Conservation (phyloP, 2,329 filamentous ascomycete genomes). For the Aspergillus hortae region DNA sequence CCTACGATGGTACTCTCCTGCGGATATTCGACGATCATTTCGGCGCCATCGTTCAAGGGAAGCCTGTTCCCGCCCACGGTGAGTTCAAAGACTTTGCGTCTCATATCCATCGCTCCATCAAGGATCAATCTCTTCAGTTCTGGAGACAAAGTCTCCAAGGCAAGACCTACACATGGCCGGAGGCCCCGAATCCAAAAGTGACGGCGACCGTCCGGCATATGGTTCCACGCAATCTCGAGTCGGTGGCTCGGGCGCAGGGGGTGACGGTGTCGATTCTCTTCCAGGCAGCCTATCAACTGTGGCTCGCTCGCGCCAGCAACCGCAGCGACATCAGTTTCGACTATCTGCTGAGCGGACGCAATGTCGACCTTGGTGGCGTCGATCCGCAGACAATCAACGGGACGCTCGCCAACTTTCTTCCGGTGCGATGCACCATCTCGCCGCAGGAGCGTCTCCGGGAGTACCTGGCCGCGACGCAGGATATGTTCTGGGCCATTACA, state of each 20-base stretch:
- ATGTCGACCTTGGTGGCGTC: conserved; percentile 2
- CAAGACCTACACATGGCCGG: neutral
- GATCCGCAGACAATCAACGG: conserved; percentile 2
- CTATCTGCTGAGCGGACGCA: conserved; percentile 2
- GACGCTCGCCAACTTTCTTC: conserved; percentile 4
- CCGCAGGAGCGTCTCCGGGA: neutral
- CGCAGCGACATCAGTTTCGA: conserved; percentile 1
- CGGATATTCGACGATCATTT: conserved; percentile 6
- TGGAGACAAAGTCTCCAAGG: neutral
- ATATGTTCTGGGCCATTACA: conserved; percentile 2
- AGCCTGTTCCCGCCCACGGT: neutral
- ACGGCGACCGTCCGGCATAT: neutral
- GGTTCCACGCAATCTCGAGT: neutral
- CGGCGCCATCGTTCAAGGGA: neutral
- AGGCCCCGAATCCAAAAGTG: neutral
- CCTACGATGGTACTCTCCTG: conserved; percentile 6
- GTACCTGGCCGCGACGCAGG: neutral
- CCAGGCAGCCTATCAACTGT: conserved; percentile 4
- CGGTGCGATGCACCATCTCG: neutral
- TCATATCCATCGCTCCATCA: neutral
- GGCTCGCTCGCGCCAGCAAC: neutral
- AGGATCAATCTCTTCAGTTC: neutral
- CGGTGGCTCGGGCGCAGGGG: neutral
- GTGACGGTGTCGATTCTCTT: conserved; percentile 5
- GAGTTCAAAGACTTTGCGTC: conserved; percentile 2